Percentiles rank a stretch among this genome's conserved stretches.
phyloP scores from a whole-genome alignment of 371 early-diverging fungal species.

The Mortierella sp. region DNA sequence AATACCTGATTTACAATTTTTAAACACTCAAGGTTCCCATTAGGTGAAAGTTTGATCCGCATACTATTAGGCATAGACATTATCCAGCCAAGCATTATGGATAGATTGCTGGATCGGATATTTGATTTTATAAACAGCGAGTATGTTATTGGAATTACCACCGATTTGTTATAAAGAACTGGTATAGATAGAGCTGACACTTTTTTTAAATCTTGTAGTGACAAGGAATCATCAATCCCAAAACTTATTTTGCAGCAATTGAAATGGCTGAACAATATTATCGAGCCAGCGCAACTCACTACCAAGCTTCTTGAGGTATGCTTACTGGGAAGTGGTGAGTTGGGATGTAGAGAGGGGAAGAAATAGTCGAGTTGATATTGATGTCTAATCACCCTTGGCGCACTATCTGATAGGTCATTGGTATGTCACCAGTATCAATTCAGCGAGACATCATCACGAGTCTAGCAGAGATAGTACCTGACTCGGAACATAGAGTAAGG shows the following conservation, averaged over 20 bases:
- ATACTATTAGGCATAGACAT: conserved; percentile 72
- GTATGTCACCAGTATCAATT: conserved; percentile 71
- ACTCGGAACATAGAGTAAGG: conserved; percentile 77
- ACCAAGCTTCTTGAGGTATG: conserved; percentile 78
- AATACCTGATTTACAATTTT: background rate
- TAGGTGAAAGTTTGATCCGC: conserved; percentile 71
- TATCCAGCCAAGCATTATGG: conserved; percentile 71
- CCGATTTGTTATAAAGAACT: too few species aligned
- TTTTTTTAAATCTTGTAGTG: conserved; percentile 10
- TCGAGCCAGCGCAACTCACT: conserved; percentile 71
- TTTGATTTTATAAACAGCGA: conserved; percentile 75
- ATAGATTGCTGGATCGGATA: conserved; percentile 73
- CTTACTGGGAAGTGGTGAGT: background rate
- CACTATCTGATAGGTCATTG: conserved; percentile 63
- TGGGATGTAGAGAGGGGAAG: background rate
- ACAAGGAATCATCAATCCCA: conserved; percentile 67
- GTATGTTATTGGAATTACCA: conserved; percentile 56
- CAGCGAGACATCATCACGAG: conserved; percentile 83
- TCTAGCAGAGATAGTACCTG: conserved; percentile 83
- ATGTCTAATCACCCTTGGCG: background rate
- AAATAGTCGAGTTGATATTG: too few species aligned
- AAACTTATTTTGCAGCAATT: conserved; percentile 81
- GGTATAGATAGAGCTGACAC: too few species aligned
- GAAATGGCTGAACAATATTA: conserved; percentile 83
- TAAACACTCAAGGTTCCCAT: conserved; percentile 6